These are phyloP conservation scores for Pythium rishiriense DNA, from an alignment of 352 stramenopile species.

Conservation along the genomic window DNA sequence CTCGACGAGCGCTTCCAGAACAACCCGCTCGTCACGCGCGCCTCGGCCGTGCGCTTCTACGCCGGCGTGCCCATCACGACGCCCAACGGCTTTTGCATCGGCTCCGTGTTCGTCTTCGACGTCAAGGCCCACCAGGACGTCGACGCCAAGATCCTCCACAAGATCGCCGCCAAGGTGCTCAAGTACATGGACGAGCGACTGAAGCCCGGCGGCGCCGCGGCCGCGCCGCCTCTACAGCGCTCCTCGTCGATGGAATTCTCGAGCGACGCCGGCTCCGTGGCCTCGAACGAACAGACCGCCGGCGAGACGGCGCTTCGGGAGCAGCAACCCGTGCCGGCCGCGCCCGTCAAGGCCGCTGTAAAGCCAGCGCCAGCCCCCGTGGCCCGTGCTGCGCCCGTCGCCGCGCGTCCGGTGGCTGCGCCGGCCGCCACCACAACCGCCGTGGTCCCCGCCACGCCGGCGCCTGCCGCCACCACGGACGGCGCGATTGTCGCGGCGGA, in stretches of 20 bases:
- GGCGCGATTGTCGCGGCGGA: conserved; percentile 47
- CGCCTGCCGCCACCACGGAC: conserved; percentile 23
- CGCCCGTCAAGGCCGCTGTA: conserved; percentile 26
- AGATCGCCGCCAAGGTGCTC: conserved; percentile 85
- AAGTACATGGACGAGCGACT: conserved; percentile 89
- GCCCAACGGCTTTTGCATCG: conserved; percentile 75
- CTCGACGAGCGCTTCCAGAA: conserved; percentile 80
- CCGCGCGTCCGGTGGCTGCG: background rate
- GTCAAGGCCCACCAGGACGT: conserved; percentile 77
- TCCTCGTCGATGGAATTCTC: conserved; percentile 36
- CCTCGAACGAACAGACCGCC: conserved; percentile 42
- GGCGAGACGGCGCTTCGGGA: conserved; percentile 60
- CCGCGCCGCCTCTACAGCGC: conserved; percentile 25
- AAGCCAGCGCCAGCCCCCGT: conserved; percentile 27
- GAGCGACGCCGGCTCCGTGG: conserved; percentile 9
- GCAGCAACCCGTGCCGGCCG: conserved; percentile 34
- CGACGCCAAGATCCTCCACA: conserved; percentile 83
- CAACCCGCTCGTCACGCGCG: conserved; percentile 82
- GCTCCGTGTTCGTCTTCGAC: conserved; percentile 86
- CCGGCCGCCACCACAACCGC: conserved; percentile 13
- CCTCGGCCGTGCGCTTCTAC: conserved; percentile 83
- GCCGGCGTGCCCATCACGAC: conserved; percentile 81
- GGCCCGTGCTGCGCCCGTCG: conserved; percentile 20
- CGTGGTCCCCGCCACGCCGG: conserved; percentile 20
- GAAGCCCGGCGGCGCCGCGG: conserved; percentile 30